phyloP scores from a whole-genome alignment of 371 early-diverging fungal genomes.

The Cokeromyces recurvatus region DNA sequence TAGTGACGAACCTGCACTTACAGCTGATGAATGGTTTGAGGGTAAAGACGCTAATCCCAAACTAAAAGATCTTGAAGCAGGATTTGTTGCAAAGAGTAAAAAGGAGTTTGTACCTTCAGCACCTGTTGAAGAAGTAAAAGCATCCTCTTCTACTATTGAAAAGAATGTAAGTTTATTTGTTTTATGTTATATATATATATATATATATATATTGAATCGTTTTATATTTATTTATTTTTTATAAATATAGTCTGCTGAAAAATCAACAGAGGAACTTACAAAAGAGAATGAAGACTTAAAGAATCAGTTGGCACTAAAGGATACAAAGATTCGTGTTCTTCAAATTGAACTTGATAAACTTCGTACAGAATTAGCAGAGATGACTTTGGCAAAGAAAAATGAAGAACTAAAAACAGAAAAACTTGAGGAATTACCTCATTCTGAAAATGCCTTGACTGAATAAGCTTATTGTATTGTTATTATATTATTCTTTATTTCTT shows the following conservation, averaged over 20 bases:
- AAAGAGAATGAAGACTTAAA: conserved; percentile 87
- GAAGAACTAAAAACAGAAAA: conserved; percentile 10
- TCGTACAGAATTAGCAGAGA: conserved; percentile 32
- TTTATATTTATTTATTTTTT: too few species aligned
- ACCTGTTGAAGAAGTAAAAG: conserved; percentile 47
- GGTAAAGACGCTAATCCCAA: conserved; percentile 80
- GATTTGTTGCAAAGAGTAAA: conserved; percentile 65
- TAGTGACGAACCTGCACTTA: conserved; percentile 80
- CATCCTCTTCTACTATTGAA: conserved; percentile 36
- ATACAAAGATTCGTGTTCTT: conserved; percentile 77
- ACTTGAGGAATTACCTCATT: conserved; percentile 14
- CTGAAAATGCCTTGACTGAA: conserved; percentile 13
- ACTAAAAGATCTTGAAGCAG: conserved; percentile 79
- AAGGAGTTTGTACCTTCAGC: conserved; percentile 73
- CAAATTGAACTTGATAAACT: conserved; percentile 66
- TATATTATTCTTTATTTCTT: too few species aligned
- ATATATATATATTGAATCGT: too few species aligned
- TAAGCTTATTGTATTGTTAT: background rate
- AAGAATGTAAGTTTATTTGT: conserved; percentile 51
- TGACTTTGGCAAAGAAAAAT: conserved; percentile 20
- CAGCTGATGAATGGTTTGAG: conserved; percentile 86
- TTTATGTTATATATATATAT: too few species aligned
- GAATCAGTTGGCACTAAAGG: conserved; percentile 66
- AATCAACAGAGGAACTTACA: conserved; percentile 66
- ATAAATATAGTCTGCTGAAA: conserved; percentile 62